These are phyloP conservation scores for Letharia columbiana DNA, from an alignment of 495 filamentous ascomycete species.

Conservation along the genomic window DNA sequence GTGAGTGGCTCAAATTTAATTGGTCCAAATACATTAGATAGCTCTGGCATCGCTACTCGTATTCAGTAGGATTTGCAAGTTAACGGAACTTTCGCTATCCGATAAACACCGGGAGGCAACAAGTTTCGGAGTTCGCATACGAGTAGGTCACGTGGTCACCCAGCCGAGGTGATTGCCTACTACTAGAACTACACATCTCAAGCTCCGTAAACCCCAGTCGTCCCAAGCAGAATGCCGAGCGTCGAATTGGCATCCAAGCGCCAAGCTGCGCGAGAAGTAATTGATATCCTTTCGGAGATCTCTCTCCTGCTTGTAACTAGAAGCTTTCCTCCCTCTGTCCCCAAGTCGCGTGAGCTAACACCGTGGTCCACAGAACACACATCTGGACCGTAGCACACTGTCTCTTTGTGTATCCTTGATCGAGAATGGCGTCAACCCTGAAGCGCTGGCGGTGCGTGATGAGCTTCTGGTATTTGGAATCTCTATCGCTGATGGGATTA, in stretches of 20 bases:
- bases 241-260: slow-evolving; percentile 45
- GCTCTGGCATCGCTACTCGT: no score
- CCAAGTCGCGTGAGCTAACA: slow-evolving; percentile 12
- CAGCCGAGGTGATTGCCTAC: no score
- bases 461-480: not conserved
- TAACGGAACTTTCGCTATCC: no score
- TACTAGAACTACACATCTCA: no score
- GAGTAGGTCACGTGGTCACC: no score
- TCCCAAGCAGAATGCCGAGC: slow-evolving; percentile 7
- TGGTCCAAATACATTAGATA: no score
- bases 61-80: no score
- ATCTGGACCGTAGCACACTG: slow-evolving; percentile 80
- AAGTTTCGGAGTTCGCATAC: no score
- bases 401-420: slow-evolving; percentile 93
- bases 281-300: slow-evolving; percentile 93
- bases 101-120: no score
- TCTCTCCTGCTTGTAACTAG: slow-evolving; percentile 66
- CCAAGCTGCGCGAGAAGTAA: slow-evolving; percentile 85
- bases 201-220: not conserved
- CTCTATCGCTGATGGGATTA: slow-evolving; percentile 2
- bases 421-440: slow-evolving; percentile 94
- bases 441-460: slow-evolving; percentile 76
- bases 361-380: slow-evolving; percentile 60
- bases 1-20: no score
- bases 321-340: slow-evolving; percentile 22